A percentile compares a stretch with the other conserved stretches of the same genome.
phyloP scores from a whole-genome alignment of 2,329 filamentous ascomycete genomes.

The Eurotiales sp. region DNA sequence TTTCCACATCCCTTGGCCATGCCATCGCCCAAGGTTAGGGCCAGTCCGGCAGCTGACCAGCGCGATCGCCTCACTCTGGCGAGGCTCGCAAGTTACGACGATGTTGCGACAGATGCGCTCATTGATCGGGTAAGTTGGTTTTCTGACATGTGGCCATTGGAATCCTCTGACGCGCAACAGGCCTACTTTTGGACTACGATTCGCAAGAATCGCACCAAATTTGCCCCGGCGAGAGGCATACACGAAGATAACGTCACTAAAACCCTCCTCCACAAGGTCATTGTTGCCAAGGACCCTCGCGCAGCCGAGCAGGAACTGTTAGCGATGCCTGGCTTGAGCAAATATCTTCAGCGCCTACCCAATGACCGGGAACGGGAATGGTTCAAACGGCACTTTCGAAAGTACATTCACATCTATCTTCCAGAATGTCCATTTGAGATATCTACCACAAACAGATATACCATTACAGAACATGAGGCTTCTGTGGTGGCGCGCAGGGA shows the following conservation, averaged over 20 bases:
- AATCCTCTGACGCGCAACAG: conserved; percentile 44
- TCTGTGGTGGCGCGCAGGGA: conserved; percentile 74
- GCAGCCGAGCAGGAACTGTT: conserved; percentile 71
- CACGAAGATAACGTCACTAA: conserved; percentile 60
- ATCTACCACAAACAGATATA: conserved; percentile 89
- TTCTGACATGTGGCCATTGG: conserved; percentile 10
- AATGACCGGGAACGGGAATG: conserved; percentile 79
- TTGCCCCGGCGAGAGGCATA: conserved; percentile 77
- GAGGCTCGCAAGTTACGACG: conserved; percentile 89
- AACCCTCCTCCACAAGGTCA: conserved; percentile 61
- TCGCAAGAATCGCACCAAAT: conserved; percentile 86
- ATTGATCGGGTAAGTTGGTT: conserved; percentile 77
- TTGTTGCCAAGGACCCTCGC: conserved; percentile 68
- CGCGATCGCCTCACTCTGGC: conserved; percentile 76
- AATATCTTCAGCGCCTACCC: conserved; percentile 64
- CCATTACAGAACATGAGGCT: conserved; percentile 84
- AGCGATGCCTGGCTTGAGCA: conserved; percentile 67
- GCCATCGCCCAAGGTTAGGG: conserved; percentile 36
- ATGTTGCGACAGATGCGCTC: conserved; percentile 89
- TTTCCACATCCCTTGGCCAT: conserved; percentile 17
- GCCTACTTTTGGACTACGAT: conserved; percentile 96
- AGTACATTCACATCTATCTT: conserved; percentile 89
- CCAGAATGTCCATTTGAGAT: conserved; percentile 95
- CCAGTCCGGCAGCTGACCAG: conserved; percentile 30
- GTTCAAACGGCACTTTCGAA: conserved; percentile 78